Evolutionary conservation across 1,139 yeast species (phyloP).

Genomic region (Geotrichum reessii): DNA sequence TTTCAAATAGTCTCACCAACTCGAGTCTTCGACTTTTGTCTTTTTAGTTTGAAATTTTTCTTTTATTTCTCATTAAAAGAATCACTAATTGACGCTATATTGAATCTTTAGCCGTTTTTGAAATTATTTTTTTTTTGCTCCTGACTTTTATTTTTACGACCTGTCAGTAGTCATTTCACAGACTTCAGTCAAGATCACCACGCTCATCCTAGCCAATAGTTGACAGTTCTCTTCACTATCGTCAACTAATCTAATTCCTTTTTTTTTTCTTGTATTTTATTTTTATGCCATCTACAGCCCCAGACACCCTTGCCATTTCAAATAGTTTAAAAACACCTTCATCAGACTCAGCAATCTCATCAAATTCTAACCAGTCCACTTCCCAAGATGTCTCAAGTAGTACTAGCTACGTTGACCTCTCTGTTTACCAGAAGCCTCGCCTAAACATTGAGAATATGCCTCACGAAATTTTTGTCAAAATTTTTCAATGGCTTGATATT

Average conservation of each 20-base stretch:
- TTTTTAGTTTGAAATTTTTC: not conserved
- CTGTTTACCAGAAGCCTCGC: slow-evolving; percentile 8
- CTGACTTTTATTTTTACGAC: not conserved
- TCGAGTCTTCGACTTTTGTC: not conserved
- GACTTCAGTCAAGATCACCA: not conserved
- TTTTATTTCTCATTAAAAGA: not conserved
- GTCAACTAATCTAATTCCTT: not conserved
- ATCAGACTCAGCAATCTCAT: not conserved
- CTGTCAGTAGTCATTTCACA: not conserved
- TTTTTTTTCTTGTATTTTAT: not conserved
- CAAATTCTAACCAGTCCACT: not conserved
- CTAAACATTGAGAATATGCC: slow-evolving; percentile 25
- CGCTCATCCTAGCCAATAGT: not conserved
- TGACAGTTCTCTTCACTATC: not conserved
- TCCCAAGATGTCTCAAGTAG: slow-evolving; percentile 17
- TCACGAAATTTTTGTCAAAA: slow-evolving; percentile 36
- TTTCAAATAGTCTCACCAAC: not conserved
- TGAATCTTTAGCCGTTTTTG: not conserved
- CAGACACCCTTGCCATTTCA: slow-evolving; percentile 3
- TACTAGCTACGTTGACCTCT: slow-evolving; percentile 5
- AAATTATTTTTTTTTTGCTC: not conserved
- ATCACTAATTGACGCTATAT: not conserved
- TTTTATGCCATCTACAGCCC: slow-evolving; percentile 18
- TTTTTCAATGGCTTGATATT: slow-evolving; percentile 31
- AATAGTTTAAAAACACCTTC: not conserved